These are phyloP conservation scores for Drechslerella stenobrocha DNA, from an alignment of 2,329 filamentous ascomycete genomes.

Conservation along the genomic window DNA sequence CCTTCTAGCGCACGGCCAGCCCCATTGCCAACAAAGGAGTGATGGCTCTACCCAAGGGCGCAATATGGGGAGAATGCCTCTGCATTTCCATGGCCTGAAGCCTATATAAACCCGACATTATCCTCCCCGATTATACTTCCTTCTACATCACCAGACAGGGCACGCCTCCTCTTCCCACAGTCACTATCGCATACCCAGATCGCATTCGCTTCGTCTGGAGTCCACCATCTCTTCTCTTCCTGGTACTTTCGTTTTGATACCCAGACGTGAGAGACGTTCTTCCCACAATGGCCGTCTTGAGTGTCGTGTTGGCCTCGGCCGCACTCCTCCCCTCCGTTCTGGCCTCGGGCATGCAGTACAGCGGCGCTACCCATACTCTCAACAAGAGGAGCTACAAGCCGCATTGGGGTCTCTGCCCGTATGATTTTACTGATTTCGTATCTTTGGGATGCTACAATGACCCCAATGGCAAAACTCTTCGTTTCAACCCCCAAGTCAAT, in stretches of 20 bases:
- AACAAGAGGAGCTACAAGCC: slow-evolving; percentile 37
- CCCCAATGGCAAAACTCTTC: slow-evolving; percentile 25
- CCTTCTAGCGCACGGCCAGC: slow-evolving; percentile 17
- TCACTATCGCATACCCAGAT: slow-evolving; percentile 9
- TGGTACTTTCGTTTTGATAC: slow-evolving; percentile 21
- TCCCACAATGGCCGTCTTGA: slow-evolving; percentile 25
- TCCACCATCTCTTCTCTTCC: slow-evolving; percentile 5
- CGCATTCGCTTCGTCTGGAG: not conserved
- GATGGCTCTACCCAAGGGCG: no score
- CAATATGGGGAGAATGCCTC: no score
- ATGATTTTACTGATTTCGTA: slow-evolving; percentile 13
- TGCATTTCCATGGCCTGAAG: slow-evolving; percentile 12
- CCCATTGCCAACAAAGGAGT: not conserved
- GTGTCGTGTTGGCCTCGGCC: slow-evolving; percentile 24
- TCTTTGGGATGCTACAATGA: slow-evolving; percentile 31
- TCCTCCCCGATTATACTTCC: slow-evolving; percentile 1
- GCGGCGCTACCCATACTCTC: slow-evolving; percentile 3
- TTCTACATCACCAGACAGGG: slow-evolving; percentile 37
- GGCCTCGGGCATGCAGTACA: slow-evolving; percentile 18
- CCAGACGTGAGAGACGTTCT: not conserved
- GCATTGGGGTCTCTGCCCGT: slow-evolving; percentile 40
- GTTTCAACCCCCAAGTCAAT: slow-evolving; percentile 38
- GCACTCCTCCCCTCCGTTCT: slow-evolving; percentile 29
- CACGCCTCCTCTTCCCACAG: slow-evolving; percentile 26
- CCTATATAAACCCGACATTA: slow-evolving; percentile 42